Conservation (phyloP, 1,284 basidiomycete species). For the Ustilago trichophora region DNA sequence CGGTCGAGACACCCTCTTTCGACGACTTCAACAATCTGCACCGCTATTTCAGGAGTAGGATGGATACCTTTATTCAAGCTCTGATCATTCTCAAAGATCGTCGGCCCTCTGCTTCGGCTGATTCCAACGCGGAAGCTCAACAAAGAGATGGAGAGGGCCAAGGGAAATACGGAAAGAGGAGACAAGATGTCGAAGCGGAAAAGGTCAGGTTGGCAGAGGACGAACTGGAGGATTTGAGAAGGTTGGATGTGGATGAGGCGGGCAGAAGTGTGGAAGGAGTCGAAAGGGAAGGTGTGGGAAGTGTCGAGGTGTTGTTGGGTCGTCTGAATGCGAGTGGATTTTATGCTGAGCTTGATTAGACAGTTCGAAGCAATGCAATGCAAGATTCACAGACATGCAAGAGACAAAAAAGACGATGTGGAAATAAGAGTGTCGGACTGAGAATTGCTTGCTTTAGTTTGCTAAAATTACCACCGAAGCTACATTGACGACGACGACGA, state of each 20-base stretch:
- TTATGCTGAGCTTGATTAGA: slow-evolving; percentile 30
- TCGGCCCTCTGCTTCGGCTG: too few species aligned
- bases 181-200: slow-evolving; percentile 33
- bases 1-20: slow-evolving; percentile 11
- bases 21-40: slow-evolving; percentile 25
- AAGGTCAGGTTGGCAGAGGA: slow-evolving; percentile 21
- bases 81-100: slow-evolving; percentile 31
- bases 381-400: neutral
- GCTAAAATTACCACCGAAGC: too few species aligned
- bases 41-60: slow-evolving; percentile 10
- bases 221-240: slow-evolving; percentile 25
- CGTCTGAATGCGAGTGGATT: slow-evolving; percentile 33
- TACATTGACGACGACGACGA: too few species aligned
- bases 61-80: slow-evolving; percentile 30
- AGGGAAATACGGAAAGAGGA: slow-evolving; percentile 10
- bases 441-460: too few species aligned
- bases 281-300: slow-evolving; percentile 6
- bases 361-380: neutral
- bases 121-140: too few species aligned
- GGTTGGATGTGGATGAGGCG: slow-evolving; percentile 17
- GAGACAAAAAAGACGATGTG: neutral
- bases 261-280: slow-evolving; percentile 6
- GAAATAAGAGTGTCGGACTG: too few species aligned
- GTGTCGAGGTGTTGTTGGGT: slow-evolving; percentile 26
- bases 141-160: neutral